These are phyloP conservation scores for Picochlorum sp. DNA, from an alignment of 139 green algal genomes.

Conservation along the genomic window DNA sequence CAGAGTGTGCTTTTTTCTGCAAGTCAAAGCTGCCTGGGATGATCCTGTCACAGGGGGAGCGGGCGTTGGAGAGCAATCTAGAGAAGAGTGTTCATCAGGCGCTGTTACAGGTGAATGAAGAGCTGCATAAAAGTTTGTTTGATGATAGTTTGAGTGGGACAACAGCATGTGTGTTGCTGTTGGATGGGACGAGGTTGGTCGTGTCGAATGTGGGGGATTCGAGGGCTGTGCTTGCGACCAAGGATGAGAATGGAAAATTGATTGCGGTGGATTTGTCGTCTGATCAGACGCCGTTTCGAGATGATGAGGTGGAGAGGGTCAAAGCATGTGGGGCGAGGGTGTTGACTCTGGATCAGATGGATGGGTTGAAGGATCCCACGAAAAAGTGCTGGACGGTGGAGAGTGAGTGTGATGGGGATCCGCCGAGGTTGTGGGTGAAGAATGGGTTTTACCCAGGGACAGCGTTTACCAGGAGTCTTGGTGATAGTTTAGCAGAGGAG, in stretches of 20 bases:
- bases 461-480: slow-evolving; percentile 91
- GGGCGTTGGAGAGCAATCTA: slow-evolving; percentile 19
- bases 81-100: slow-evolving; percentile 40
- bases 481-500: slow-evolving; percentile 75
- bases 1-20: slow-evolving; percentile 63
- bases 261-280: slow-evolving; percentile 38
- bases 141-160: slow-evolving; percentile 76
- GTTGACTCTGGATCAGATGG: slow-evolving; percentile 88
- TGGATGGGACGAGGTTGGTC: slow-evolving; percentile 56
- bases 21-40: slow-evolving; percentile 56
- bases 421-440: slow-evolving; percentile 79
- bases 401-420: slow-evolving; percentile 85
- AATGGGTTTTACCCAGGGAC: slow-evolving; percentile 84
- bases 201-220: slow-evolving; percentile 91
- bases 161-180: slow-evolving; percentile 68
- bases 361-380: slow-evolving; percentile 55
- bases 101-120: slow-evolving; percentile 63
- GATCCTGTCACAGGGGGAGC: slow-evolving; percentile 25
- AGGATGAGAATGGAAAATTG: slow-evolving; percentile 24
- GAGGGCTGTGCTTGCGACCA: slow-evolving; percentile 61
- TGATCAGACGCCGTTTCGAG: slow-evolving; percentile 83
- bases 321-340: slow-evolving; percentile 71
- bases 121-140: slow-evolving; percentile 55
- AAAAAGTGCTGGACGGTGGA: slow-evolving; percentile 60
- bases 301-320: slow-evolving; percentile 84